A percentile compares a stretch with the other conserved stretches of the same genome.
These are phyloP conservation scores for Globisporangium takayamanum DNA, from an alignment of 352 stramenopile species.

Conservation along the genomic window DNA sequence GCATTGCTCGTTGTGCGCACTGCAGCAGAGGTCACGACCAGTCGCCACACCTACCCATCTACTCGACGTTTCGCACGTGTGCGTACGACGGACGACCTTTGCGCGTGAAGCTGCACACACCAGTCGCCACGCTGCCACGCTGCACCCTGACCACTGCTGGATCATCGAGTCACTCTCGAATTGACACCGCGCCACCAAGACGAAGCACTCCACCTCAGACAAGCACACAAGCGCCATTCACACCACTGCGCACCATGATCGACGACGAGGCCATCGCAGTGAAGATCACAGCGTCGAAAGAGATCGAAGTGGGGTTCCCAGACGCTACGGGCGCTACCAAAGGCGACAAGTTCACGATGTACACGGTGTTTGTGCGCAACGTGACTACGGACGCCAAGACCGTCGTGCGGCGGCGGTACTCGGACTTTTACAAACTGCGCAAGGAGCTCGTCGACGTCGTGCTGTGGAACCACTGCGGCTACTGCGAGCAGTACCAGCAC, in stretches of 20 bases:
- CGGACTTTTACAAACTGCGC: constrained; percentile 79
- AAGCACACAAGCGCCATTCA: not conserved
- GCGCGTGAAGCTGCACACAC: too few species aligned
- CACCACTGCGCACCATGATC: constrained; percentile 24
- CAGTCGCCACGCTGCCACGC: too few species aligned
- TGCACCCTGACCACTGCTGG: too few species aligned
- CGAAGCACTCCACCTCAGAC: not conserved
- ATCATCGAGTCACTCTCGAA: too few species aligned
- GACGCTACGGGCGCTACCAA: constrained; percentile 14
- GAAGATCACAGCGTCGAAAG: constrained; percentile 55
- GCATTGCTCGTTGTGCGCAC: too few species aligned
- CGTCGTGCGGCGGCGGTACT: constrained; percentile 75
- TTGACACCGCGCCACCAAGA: not conserved
- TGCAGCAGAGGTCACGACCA: too few species aligned
- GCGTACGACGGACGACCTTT: too few species aligned
- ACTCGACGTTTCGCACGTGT: too few species aligned
- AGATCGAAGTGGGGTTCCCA: constrained; percentile 21
- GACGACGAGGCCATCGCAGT: constrained; percentile 61
- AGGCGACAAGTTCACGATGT: constrained; percentile 75
- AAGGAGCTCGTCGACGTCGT: constrained; percentile 81
- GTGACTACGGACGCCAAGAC: constrained; percentile 62
- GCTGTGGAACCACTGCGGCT: constrained; percentile 66
- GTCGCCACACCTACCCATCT: too few species aligned
- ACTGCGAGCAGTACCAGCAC: constrained; percentile 54
- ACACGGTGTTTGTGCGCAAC: constrained; percentile 82